Evolutionary conservation across 176 grass and related monocot species (phyloP).

Genomic region (Triticum dicoccoides): DNA sequence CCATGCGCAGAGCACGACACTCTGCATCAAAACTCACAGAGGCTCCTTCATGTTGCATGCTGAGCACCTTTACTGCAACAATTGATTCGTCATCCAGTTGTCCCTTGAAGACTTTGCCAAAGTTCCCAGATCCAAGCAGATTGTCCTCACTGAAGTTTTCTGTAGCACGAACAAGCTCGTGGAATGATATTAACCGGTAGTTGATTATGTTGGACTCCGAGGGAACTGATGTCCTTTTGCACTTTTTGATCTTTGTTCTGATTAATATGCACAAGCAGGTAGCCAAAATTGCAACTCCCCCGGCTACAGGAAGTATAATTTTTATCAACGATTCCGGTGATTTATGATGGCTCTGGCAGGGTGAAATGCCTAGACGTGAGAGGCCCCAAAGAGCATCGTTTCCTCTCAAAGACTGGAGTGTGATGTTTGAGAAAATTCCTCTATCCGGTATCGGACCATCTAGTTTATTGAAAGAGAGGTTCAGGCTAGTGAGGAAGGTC

Average conservation of each 20-base stretch:
- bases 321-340: not conserved
- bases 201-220: not conserved
- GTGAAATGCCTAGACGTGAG: not conserved
- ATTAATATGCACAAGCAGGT: constrained; percentile 13
- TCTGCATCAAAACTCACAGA: constrained; percentile 44
- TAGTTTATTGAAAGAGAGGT: constrained; percentile 40
- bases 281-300: constrained; percentile 11
- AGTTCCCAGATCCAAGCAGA: constrained; percentile 35
- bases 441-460: constrained; percentile 20
- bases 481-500: constrained; percentile 32
- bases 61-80: constrained; percentile 41
- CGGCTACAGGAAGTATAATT: not conserved
- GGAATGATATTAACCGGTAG: constrained; percentile 31
- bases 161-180: constrained; percentile 45
- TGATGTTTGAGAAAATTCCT: constrained; percentile 12
- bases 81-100: constrained; percentile 31
- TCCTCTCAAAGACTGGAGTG: constrained; percentile 7
- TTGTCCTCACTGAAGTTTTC: constrained; percentile 35
- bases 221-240: not conserved
- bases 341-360: not conserved
- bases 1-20: constrained; percentile 32
- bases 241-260: not conserved
- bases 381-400: not conserved
- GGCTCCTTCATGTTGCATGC: constrained; percentile 11
- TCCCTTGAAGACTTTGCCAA: constrained; percentile 44